Percentiles rank a stretch among this genome's conserved stretches.
Conservation (phyloP, 306 rosid genomes). For the Acacia acuminata region DNA sequence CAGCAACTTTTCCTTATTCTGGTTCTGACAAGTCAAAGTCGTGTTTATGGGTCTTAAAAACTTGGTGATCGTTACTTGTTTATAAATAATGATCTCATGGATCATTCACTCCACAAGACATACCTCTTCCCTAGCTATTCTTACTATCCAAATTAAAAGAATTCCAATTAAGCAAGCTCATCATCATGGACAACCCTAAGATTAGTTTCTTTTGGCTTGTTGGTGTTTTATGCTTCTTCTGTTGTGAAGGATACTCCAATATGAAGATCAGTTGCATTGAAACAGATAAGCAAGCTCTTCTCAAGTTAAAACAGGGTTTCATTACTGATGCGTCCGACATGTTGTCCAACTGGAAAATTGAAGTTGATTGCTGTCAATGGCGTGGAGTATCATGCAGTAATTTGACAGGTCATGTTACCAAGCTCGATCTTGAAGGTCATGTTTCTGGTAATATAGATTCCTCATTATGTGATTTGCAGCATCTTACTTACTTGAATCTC, state of each 20-base stretch:
- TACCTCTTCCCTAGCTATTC: too few species aligned
- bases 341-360: not conserved
- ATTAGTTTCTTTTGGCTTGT: not conserved
- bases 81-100: too few species aligned
- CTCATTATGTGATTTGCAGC: not conserved
- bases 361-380: not conserved
- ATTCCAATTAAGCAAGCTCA: too few species aligned
- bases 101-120: too few species aligned
- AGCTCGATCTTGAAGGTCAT: not conserved
- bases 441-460: not conserved
- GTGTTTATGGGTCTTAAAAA: too few species aligned
- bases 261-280: not conserved
- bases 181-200: not conserved
- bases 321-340: not conserved
- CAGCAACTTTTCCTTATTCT: too few species aligned
- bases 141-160: too few species aligned
- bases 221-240: too few species aligned
- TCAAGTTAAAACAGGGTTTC: not conserved
- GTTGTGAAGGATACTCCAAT: not conserved
- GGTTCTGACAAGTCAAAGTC: too few species aligned
- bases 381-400: not conserved
- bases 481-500: not conserved
- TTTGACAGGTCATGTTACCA: not conserved
- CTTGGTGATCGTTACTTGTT: too few species aligned
- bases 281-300: constrained; percentile 17